Conservation (phyloP, 495 filamentous ascomycete species). For the Letharia columbiana region DNA sequence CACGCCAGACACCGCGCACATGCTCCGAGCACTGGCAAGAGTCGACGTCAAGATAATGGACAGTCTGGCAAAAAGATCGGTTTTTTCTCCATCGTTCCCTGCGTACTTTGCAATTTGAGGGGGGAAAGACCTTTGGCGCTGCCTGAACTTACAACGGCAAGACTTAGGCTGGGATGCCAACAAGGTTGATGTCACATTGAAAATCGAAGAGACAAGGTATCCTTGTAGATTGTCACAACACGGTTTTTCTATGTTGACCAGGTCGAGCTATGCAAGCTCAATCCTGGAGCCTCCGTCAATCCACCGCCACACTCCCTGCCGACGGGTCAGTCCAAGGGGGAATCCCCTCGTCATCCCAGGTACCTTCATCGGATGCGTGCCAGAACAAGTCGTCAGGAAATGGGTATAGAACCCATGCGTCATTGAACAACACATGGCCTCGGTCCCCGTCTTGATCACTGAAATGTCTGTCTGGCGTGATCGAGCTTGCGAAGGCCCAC, state of each 20-base stretch:
- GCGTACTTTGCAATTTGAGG: not conserved
- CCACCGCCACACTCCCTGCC: not conserved
- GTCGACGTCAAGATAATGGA: not conserved
- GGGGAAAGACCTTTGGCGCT: not conserved
- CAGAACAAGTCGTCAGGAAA: slow-evolving; percentile 25
- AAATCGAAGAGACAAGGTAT: not conserved
- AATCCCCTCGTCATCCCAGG: slow-evolving; percentile 13
- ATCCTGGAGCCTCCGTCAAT: not conserved
- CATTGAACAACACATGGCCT: slow-evolving; percentile 11
- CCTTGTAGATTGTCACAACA: not conserved
- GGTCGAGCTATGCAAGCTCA: not conserved
- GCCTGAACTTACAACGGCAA: too few relatives aligned
- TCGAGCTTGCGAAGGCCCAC: slow-evolving; percentile 22
- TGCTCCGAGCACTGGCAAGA: not conserved
- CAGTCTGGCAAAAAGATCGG: not conserved
- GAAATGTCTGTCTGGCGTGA: not conserved
- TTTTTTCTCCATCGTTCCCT: not conserved
- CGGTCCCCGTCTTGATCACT: not conserved
- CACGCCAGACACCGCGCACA: not conserved
- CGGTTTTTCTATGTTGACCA: not conserved
- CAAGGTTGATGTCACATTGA: not conserved
- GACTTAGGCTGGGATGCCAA: not conserved
- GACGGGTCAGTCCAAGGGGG: slow-evolving; percentile 8
- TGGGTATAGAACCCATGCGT: slow-evolving; percentile 18
- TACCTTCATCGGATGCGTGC: slow-evolving; percentile 16